Conservation (phyloP, 2,329 filamentous ascomycete species). For the Cladosporium sp. region DNA sequence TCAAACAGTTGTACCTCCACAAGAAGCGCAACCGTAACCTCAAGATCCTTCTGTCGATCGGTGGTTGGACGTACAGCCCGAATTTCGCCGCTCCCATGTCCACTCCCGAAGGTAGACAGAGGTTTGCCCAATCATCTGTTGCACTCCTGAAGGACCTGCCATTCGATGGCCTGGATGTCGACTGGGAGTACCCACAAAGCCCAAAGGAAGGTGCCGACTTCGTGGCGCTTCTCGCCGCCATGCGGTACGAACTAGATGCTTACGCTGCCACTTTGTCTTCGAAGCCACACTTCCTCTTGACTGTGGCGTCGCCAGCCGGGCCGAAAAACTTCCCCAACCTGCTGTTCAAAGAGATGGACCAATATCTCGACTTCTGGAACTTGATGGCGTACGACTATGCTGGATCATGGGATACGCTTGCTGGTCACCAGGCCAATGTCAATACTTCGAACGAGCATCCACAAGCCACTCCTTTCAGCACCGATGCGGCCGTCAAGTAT, state of each 20-base stretch:
- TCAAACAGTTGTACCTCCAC: conserved; percentile 72
- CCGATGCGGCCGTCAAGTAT: conserved; percentile 65
- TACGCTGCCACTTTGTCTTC: conserved; percentile 38
- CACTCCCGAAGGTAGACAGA: conserved; percentile 59
- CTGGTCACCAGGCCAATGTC: conserved; percentile 80
- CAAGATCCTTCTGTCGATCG: conserved; percentile 78
- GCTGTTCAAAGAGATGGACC: conserved; percentile 39
- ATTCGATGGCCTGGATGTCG: conserved; percentile 57
- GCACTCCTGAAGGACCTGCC: conserved; percentile 76
- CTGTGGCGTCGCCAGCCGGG: conserved; percentile 45
- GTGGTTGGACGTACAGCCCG: conserved; percentile 75
- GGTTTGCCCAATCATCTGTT: conserved; percentile 70
- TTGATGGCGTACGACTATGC: conserved; percentile 57
- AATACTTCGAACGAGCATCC: conserved; percentile 60
- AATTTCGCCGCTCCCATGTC: conserved; percentile 73
- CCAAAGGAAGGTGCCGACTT: conserved; percentile 41
- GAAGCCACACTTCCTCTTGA: conserved; percentile 43
- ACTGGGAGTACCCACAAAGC: conserved; percentile 49
- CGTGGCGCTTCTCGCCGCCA: conserved; percentile 38
- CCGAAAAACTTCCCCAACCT: conserved; percentile 44
- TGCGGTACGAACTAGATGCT: conserved; percentile 40
- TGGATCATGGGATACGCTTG: conserved; percentile 70
- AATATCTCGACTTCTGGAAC: conserved; percentile 48
- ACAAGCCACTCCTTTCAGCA: conserved; percentile 72
- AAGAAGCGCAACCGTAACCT: conserved; percentile 75